A percentile compares a stretch with the other conserved stretches of the same genome.
Evolutionary conservation across 352 stramenopile genomes (phyloP).

Genomic region (Globisporangium ultimum): DNA sequence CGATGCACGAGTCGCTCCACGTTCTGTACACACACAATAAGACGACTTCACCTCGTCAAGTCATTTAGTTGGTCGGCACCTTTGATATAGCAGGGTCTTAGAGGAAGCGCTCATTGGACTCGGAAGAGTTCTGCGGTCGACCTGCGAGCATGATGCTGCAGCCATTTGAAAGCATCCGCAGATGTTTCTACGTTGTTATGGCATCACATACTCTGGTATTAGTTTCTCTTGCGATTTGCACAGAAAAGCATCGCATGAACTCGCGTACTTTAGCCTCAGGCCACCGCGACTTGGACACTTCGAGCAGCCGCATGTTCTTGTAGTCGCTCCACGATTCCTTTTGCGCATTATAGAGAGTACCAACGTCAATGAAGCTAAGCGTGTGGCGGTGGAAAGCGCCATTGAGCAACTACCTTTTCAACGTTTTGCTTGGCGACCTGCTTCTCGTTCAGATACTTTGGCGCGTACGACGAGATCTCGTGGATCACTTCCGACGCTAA

Average conservation of each 20-base stretch:
- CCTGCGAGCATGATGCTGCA: constrained; percentile 66
- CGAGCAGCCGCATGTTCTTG: constrained; percentile 56
- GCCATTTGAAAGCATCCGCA: constrained; percentile 68
- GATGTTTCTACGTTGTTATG: constrained; percentile 34
- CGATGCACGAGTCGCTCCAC: too few relatives aligned
- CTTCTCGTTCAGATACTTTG: constrained; percentile 59
- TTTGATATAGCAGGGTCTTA: too few relatives aligned
- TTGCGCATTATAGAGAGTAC: too few relatives aligned
- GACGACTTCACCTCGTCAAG: neutral
- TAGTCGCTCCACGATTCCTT: constrained; percentile 76
- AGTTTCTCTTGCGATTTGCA: too few relatives aligned
- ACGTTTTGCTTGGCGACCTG: constrained; percentile 43
- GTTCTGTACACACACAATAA: neutral
- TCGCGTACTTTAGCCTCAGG: constrained; percentile 45
- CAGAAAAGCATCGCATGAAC: too few relatives aligned
- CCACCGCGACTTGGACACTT: constrained; percentile 70
- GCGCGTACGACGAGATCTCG: constrained; percentile 43
- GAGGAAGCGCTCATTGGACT: neutral
- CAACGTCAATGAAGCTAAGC: too few relatives aligned
- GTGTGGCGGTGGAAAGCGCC: too few relatives aligned
- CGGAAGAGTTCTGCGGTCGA: neutral
- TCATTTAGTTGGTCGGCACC: neutral
- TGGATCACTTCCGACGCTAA: constrained; percentile 49
- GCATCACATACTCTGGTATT: neutral
- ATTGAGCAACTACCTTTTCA: constrained; percentile 21